Base-by-base conservation (phyloP, 495 filamentous ascomycete species). In the Arthonia radiata region DNA sequence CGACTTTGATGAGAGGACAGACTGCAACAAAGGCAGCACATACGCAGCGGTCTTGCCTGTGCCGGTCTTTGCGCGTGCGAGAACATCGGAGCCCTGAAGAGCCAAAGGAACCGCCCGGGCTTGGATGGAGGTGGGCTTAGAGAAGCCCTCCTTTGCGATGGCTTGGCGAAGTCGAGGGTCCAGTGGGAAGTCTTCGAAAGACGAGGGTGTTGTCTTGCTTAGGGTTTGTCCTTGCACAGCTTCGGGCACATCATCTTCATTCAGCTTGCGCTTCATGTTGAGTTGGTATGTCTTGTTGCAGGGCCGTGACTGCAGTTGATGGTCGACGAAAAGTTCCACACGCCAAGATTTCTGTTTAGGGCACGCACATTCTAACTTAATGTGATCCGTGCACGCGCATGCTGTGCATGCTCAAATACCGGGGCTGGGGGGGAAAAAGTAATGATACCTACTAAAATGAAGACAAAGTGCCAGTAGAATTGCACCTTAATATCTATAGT, bases 21-120 rank as follows among this genome's bases (percentile, higher is more conserved):
- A 54, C 35, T 90, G 71, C 21, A 94, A 49, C 21, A 92, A 60
- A 1, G 86, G 86, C 15, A 94, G 59, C n/a, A 92, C 56, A 48
- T 97, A 97, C 27, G 86, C 86, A n/a, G 77, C 75, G 4, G 86
- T 97, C 52, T 97, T 97, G 25, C 86, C 83, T 12, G 80, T 86
- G 15, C 82, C 82, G 12, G 82, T 93, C 48, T 80, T 86, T 23
- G 83, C 73, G 36, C 77, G 76, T 27, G 79, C 68, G 67, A 94
- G 50, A 30, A 97, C 71, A 59, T 93, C 82, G 40, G 74, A 73
- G 11, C 86, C 86, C 31, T 79, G 68, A n/a, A 93, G 54, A 15
- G 78, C 77, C 24, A 93, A 49, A 4, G 86, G 89, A 37, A 97
- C 91, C 4, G 74, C 77, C 46, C 71, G 71, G 9, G 66, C 56